Base-by-base conservation (phyloP, 2,329 filamentous ascomycete species). In the Aspergillus sp. region DNA sequence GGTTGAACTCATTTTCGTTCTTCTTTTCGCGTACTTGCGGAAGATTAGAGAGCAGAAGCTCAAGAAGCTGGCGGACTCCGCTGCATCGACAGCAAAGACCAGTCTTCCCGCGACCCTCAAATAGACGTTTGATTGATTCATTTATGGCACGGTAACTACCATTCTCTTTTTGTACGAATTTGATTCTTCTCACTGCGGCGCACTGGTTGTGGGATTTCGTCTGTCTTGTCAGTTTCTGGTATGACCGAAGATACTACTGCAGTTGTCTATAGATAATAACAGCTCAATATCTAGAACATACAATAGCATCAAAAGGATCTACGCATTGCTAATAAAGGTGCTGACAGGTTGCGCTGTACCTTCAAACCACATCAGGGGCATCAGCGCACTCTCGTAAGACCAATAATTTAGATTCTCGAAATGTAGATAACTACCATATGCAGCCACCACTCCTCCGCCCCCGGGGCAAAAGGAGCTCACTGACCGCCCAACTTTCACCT, bases 1-100 rank as follows among this genome's bases (percentile, higher is more conserved):
- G 67, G 91, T 98, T 77, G 95, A 98, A 76, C 80, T 98, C 15
- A 75, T 92, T 48, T 98, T 97, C 74, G 82, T 98, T 64, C 80
- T 96, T 27, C 84, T 99, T 54, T 88, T 97, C 77, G 86, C 91
- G 68, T 96, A 95, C 70, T 73, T 97, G 56, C 86, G 88, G 66
- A 86, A 87, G 66, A 69, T 96, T 59, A 87, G 86, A 69, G 84
- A 87, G 48, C 83, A 89, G 66, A 88, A 90, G 73, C 80, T 96
- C 47, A 83, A 86, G 65, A 90, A 88, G 72, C 81, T 87, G 15
- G 87, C 88, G 11, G 82, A 86, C 54, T 70, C 87, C 54, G 87
- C 89, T 8, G 85, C 88, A 4, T 80, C 84, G 27, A 87, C 86
- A 70, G 83, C 85, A 6, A 89, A 83, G 73, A 77, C 80, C 67